These are phyloP conservation scores for Cichorium intybus DNA, from an alignment of 140 eudicot species.

Conservation along the genomic window DNA sequence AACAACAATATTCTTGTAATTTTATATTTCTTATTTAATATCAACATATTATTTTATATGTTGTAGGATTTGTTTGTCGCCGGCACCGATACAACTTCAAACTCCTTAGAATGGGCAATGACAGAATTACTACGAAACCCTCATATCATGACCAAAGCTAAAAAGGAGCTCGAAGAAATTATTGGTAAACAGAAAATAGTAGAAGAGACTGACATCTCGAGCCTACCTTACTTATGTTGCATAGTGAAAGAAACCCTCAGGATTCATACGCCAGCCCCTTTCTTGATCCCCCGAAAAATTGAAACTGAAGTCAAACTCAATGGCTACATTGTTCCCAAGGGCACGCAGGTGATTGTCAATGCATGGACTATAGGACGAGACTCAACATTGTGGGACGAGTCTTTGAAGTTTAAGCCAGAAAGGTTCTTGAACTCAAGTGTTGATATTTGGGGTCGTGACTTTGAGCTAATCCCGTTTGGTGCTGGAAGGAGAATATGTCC, in stretches of 20 bases:
- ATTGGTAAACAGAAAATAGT: slow-evolving; percentile 14
- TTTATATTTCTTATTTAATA: no score
- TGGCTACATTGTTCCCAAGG: background rate
- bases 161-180: slow-evolving; percentile 12
- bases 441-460: slow-evolving; percentile 1
- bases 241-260: slow-evolving; percentile 16
- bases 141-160: slow-evolving; percentile 11
- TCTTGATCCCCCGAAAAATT: slow-evolving; percentile 7
- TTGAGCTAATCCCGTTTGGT: background rate
- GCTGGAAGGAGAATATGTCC: slow-evolving; percentile 9
- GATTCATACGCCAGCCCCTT: slow-evolving; percentile 13
- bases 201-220: background rate
- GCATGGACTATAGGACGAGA: slow-evolving; percentile 4
- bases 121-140: slow-evolving; percentile 15
- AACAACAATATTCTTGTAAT: no score
- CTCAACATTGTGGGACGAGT: background rate
- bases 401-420: background rate
- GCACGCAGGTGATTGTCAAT: slow-evolving; percentile 1
- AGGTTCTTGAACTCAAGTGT: background rate
- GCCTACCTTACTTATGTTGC: slow-evolving; percentile 11
- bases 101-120: slow-evolving; percentile 24
- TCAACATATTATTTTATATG: background rate
- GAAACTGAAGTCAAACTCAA: background rate
- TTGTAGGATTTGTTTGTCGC: slow-evolving; percentile 15
- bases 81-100: slow-evolving; percentile 22